A percentile compares a stretch with the other conserved stretches of the same genome.
phyloP scores from a whole-genome alignment of 768 basidiomycete species.

The Boletus pseudo-olivaceus region DNA sequence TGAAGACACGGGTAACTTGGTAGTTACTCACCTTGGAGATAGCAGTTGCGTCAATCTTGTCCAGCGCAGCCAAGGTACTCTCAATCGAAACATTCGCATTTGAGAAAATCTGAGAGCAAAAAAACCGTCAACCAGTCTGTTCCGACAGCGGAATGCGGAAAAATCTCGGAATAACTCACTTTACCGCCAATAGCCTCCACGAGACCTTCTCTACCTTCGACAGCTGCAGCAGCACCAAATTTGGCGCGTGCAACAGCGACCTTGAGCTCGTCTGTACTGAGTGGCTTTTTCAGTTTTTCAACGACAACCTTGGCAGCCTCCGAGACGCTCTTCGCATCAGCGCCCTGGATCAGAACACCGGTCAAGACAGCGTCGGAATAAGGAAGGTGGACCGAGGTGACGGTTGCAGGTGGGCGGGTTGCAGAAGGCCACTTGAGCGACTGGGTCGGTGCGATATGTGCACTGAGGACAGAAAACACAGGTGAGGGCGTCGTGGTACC shows the following conservation, averaged over 20 bases:
- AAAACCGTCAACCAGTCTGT: not conserved
- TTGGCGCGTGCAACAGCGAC: slow-evolving; percentile 85
- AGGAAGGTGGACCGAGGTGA: slow-evolving; percentile 72
- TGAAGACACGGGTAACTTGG: not conserved
- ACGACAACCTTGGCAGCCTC: slow-evolving; percentile 70
- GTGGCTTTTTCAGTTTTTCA: slow-evolving; percentile 53
- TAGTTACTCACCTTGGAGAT: slow-evolving; percentile 59
- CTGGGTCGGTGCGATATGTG: slow-evolving; percentile 73
- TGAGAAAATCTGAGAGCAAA: slow-evolving; percentile 53
- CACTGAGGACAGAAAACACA: slow-evolving; percentile 74
- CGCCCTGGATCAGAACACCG: slow-evolving; percentile 75
- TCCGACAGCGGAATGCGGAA: slow-evolving; percentile 2
- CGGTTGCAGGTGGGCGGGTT: slow-evolving; percentile 57
- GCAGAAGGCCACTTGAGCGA: slow-evolving; percentile 83
- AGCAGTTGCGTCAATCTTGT: slow-evolving; percentile 60
- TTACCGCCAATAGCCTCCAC: slow-evolving; percentile 59
- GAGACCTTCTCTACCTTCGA: slow-evolving; percentile 70
- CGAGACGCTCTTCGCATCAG: slow-evolving; percentile 57
- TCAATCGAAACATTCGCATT: slow-evolving; percentile 55
- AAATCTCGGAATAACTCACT: slow-evolving; percentile 45
- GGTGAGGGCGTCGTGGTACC: slow-evolving; percentile 67
- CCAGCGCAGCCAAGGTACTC: slow-evolving; percentile 61
- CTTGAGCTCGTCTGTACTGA: slow-evolving; percentile 70
- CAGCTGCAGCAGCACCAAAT: slow-evolving; percentile 67
- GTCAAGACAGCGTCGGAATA: slow-evolving; percentile 93